Evolutionary conservation across 2,329 filamentous ascomycete genomes (phyloP).

Genomic region (Cordyceps fumosorosea): DNA sequence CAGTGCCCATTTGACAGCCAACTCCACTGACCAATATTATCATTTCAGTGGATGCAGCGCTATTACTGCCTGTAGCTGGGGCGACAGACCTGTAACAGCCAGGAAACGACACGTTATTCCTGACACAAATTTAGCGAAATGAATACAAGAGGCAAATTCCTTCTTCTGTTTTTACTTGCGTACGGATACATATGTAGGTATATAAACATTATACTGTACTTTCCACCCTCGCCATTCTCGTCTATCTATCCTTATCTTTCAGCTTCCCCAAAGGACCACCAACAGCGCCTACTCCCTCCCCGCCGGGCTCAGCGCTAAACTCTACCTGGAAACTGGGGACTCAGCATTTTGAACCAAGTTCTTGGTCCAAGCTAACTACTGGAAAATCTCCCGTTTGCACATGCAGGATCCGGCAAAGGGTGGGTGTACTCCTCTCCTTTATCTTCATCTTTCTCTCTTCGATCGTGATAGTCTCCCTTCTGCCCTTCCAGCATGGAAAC

Average conservation of each 20-base stretch:
- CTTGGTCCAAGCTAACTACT: neutral
- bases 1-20: neutral
- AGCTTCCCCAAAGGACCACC: neutral
- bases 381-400: slow-evolving; percentile 9
- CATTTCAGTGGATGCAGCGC: slow-evolving; percentile 9
- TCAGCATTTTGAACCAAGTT: neutral
- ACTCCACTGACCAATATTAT: neutral
- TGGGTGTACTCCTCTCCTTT: neutral
- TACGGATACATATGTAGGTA: neutral
- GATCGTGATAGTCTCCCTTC: neutral
- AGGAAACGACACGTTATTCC: too few relatives aligned
- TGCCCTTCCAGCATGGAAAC: neutral
- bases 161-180: too few relatives aligned
- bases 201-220: neutral
- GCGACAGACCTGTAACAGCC: too few relatives aligned
- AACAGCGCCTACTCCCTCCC: neutral
- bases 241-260: slow-evolving; percentile 1
- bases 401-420: neutral
- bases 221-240: neutral
- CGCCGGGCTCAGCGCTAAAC: slow-evolving; percentile 4
- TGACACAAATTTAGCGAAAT: too few relatives aligned
- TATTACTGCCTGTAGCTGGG: neutral
- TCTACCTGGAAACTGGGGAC: slow-evolving; percentile 4
- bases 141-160: too few relatives aligned
- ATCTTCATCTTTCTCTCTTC: neutral